Conservation (phyloP, 306 rosid species). For the Casuarina glauca region DNA sequence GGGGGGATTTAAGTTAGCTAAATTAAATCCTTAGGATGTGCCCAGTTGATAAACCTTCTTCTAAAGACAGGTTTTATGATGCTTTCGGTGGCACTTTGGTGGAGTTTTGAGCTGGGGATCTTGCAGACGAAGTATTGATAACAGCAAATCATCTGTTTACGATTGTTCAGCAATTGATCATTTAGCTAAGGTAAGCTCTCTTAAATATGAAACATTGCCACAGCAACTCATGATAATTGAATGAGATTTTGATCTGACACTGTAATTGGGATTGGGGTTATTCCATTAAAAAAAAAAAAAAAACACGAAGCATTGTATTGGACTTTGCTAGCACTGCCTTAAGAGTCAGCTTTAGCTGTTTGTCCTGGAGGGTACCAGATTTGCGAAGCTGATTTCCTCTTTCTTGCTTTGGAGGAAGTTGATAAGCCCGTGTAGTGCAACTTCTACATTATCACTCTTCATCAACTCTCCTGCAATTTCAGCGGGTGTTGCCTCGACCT, state of each 20-base stretch:
- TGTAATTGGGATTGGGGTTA: no score
- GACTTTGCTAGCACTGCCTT: no score
- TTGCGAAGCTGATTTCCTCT: not conserved
- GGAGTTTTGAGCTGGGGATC: not conserved
- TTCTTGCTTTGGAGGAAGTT: slow-evolving; percentile 38
- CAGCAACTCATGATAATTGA: no score
- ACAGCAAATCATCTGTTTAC: not conserved
- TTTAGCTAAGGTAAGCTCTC: not conserved
- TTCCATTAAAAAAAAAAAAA: no score
- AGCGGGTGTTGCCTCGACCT: slow-evolving; percentile 53
- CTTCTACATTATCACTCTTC: slow-evolving; percentile 37
- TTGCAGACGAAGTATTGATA: not conserved
- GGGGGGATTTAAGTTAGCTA: not conserved
- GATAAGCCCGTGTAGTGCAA: slow-evolving; percentile 50
- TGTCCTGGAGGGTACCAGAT: not conserved
- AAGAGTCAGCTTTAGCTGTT: not conserved
- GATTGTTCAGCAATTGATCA: not conserved
- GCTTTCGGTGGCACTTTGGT: not conserved
- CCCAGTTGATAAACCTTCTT: not conserved
- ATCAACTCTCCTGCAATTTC: slow-evolving; percentile 59
- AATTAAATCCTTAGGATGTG: not conserved
- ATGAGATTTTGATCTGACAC: no score
- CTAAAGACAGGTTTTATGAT: not conserved
- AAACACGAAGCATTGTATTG: no score
- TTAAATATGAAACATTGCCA: no score